Evolutionary conservation across 768 basidiomycete genomes (phyloP).

Genomic region (Lyophyllum semitale): DNA sequence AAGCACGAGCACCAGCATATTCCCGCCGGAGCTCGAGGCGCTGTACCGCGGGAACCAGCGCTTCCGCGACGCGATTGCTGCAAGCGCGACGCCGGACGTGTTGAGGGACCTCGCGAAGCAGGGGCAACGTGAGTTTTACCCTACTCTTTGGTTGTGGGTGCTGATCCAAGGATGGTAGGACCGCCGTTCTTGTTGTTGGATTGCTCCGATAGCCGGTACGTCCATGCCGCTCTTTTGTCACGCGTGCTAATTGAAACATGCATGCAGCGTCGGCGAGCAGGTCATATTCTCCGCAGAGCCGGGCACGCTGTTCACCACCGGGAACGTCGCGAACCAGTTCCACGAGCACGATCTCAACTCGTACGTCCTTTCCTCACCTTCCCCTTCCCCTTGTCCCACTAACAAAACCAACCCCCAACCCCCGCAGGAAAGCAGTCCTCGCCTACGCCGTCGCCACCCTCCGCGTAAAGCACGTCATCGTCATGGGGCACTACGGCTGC

Average conservation of each 20-base stretch:
- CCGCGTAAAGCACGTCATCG: conserved; percentile 39
- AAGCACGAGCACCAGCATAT: conserved; percentile 3
- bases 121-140: conserved; percentile 18
- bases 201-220: conserved; percentile 37
- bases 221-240: neutral
- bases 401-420: neutral
- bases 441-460: conserved; percentile 38
- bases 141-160: neutral
- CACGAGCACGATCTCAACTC: conserved; percentile 34
- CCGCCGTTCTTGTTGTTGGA: conserved; percentile 43
- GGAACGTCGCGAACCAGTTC: conserved; percentile 44
- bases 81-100: conserved; percentile 13
- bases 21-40: conserved; percentile 17
- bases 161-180: neutral
- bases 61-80: conserved; percentile 15
- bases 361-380: conserved; percentile 21
- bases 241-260: neutral
- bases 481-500: conserved; percentile 48
- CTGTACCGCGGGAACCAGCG: conserved; percentile 18
- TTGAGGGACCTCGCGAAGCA: conserved; percentile 15
- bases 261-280: conserved; percentile 30
- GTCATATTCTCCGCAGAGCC: conserved; percentile 40
- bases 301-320: conserved; percentile 38
- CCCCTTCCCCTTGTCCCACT: neutral
- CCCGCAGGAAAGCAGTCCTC: conserved; percentile 32